Base-by-base conservation (phyloP, 768 basidiomycete species). In the Sarcomyxa edulis region DNA sequence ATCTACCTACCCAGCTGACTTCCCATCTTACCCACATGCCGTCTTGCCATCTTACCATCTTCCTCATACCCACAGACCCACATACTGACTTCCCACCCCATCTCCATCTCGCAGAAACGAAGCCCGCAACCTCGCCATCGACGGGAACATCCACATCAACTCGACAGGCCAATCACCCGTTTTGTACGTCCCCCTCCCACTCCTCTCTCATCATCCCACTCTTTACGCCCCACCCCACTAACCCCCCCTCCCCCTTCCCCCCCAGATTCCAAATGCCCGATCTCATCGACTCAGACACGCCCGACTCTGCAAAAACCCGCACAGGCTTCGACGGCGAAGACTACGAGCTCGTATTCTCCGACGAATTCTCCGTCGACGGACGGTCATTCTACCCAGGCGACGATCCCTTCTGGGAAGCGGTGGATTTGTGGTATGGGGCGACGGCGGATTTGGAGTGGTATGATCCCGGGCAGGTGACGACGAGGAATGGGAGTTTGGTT, bases 371-470 rank as follows among this genome's bases (percentile, higher is more conserved):
- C 38, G 53, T 47, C 16, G 76, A 77, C 1, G 84, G 83, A 4
- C 58, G 81, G 23, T 69, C 80, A 5, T 84, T 84, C 53, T 78
- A 74, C 50, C 68, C 76, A 30, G 65, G 60, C 50, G 78, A 82
- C 54, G 81, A 81, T 44, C 76, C 78, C 0, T 81, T 58, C 55
- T 84, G 81, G 82, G 83, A 85, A 59, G 83, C 79, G 0, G 78
- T 66, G 7, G 74, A 83, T 47, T 50, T 83, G 4, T 86, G 86
- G 77, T 89, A 89, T 48, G 74, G 80, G 44, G 66, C 72, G 5
- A 88, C 86, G 0, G 61, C 49, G 3, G 86, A 90, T 52, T 42
- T 76, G 39, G 86, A 89, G 53, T 87, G 83, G 83, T 90, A 88
- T 49, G 78, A 82, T 49, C 78, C 84, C 0, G 49, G 53, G 8